Evolutionary conservation across 2,329 filamentous ascomycete genomes (phyloP), one percentile per base, ranked within the genome.

Genomic region (Trichoderma guizhouense): DNA sequence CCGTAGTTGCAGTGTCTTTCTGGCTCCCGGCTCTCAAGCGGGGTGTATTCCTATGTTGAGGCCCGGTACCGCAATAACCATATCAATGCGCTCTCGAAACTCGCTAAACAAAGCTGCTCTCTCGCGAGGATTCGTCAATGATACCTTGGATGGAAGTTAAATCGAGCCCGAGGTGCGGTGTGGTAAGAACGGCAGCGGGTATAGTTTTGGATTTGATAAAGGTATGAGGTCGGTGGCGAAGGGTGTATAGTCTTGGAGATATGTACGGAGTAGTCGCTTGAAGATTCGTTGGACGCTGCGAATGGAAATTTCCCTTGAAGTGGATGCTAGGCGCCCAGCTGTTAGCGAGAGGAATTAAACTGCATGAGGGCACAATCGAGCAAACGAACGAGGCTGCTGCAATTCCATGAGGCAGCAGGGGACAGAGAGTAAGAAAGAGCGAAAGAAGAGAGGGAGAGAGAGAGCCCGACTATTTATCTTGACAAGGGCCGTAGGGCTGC

Each of bases 1-100:
- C 62, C 15, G 34, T 18, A 32, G 51, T 32, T 30, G 70, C 55
- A 64, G 58, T 36, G 63, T 15, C 60, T 53, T 12, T 55, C 26
- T n/a, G 32, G 28, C 58, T 34, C 21, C 65, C 67, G 51, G 57
- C 15, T 64, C n/a, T 53, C 57, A 34, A 63, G 39, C 18, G 32
- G 61, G 14, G 26, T 47, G 24, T 55, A 39, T 71, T 18, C 34
- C 64, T 62, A 65, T 32, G 30, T n/a, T 65, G 9, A 71, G 21
- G 6, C 32, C 26, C 12, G 3, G 30, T 60, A 69, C n/a, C n/a
- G 11, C 71, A 71, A 71, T 64, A 63, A 74, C 68, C 73, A 76
- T 75, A 61, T 70, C 74, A 75, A 66, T 53, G 8, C 5, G 53
- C 3, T 30, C n/a, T 36, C 30, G 21, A 39, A 24, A 30, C 1